Conservation (phyloP, 2,329 filamentous ascomycete species). For the Pestalotiopsis sp. region DNA sequence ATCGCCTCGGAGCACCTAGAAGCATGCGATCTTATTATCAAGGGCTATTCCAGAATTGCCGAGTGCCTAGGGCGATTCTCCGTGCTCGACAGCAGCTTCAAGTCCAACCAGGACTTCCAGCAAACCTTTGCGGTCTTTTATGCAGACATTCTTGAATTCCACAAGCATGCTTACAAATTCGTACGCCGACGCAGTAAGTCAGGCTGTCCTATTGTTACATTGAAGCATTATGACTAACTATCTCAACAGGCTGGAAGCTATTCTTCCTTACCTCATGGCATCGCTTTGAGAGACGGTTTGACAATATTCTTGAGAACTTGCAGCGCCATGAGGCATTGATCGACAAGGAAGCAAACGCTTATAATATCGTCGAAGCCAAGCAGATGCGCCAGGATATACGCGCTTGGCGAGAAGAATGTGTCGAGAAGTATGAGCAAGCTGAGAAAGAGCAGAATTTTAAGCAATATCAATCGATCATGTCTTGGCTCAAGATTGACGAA, state of each 20-base stretch:
- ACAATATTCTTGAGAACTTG: conserved; percentile 23
- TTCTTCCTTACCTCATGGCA: neutral
- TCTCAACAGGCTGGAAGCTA: neutral
- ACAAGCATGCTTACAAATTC: neutral
- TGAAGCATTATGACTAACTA: neutral
- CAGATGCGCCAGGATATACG: conserved; percentile 25
- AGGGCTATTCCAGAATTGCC: neutral
- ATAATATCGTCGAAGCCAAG: conserved; percentile 27
- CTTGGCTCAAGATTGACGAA: neutral
- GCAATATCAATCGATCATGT: neutral
- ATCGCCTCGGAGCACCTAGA: neutral
- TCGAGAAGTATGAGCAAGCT: neutral
- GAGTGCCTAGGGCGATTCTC: neutral
- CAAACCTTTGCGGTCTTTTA: neutral
- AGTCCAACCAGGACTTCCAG: neutral
- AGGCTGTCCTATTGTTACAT: neutral
- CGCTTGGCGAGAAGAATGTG: conserved; percentile 20
- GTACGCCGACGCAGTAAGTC: neutral
- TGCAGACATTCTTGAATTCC: neutral
- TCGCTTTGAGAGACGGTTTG: neutral
- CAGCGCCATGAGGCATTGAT: conserved; percentile 32
- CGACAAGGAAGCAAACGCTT: conserved; percentile 35
- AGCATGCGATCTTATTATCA: neutral
- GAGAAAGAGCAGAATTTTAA: neutral
- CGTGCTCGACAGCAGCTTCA: neutral